A percentile compares a stretch with the other conserved stretches of the same genome.
Conservation (phyloP, 2,329 filamentous ascomycete species). For the Zymoseptoria brevis region DNA sequence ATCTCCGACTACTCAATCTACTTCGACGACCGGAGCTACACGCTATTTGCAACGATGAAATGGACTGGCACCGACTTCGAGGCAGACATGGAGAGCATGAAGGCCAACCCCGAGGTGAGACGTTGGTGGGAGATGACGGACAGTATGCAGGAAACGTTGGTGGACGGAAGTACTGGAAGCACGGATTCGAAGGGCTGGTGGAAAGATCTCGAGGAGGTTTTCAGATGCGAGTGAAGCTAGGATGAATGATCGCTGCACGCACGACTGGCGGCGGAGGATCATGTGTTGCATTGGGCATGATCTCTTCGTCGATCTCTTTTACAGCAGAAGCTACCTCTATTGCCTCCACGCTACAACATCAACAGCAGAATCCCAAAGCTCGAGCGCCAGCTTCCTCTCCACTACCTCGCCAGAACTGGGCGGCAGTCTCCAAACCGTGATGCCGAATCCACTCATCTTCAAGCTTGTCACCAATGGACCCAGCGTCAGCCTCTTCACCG, state of each 20-base stretch:
- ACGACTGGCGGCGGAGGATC: background rate
- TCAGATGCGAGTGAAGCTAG: slow-evolving; percentile 45
- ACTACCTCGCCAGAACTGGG: slow-evolving; percentile 24
- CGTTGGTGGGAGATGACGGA: slow-evolving; percentile 81
- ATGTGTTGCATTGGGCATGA: background rate
- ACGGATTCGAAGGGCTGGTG: slow-evolving; percentile 55
- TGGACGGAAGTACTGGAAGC: slow-evolving; percentile 52
- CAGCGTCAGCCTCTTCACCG: slow-evolving; percentile 27
- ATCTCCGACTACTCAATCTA: slow-evolving; percentile 71
- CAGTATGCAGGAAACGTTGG: slow-evolving; percentile 56
- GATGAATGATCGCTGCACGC: background rate
- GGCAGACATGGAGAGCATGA: slow-evolving; percentile 69
- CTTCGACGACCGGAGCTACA: slow-evolving; percentile 54
- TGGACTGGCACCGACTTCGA: slow-evolving; percentile 67
- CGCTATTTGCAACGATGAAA: slow-evolving; percentile 69
- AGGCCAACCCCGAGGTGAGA: slow-evolving; percentile 60
- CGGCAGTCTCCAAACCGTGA: slow-evolving; percentile 32
- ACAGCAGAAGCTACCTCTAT: slow-evolving; percentile 9
- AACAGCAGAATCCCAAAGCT: slow-evolving; percentile 30
- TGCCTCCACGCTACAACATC: slow-evolving; percentile 32
- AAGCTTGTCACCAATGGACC: slow-evolving; percentile 31
- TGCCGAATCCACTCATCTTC: slow-evolving; percentile 33
- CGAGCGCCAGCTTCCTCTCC: slow-evolving; percentile 22
- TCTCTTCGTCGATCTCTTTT: background rate
- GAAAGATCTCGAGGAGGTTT: slow-evolving; percentile 62